Evolutionary conservation across 768 basidiomycete species (phyloP), one percentile per base, ranked within the genome.

Genomic region (Lyophyllum atratum): DNA sequence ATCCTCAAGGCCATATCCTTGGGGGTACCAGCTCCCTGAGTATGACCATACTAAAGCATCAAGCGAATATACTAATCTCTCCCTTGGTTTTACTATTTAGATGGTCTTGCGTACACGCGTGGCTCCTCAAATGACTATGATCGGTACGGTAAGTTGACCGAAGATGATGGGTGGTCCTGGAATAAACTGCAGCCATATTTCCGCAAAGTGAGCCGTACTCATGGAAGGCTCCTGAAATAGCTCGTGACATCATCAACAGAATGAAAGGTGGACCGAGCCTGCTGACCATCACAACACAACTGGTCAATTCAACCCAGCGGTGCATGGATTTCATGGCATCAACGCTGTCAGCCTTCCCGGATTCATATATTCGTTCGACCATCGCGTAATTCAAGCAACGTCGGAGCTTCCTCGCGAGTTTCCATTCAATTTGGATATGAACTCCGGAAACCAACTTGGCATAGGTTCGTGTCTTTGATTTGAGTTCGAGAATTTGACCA

Each of bases 111-210:
- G 15, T 53, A 53, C 21, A 53, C 52, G n/a, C 52, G 52, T 24
- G 52, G 52, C 42, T 53, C 52, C 29, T 33, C 29, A 15, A 67
- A 71, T 22, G 73, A 75, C 40, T 75, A 59, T 25, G 61, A 75
- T 51, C 59, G 64, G 17, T 71, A 61, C 25, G 73, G 69, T 2
- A 54, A 46, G 3, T 44, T 69, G 6, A 67, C 70, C 1, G 66
- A 68, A 2, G 73, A 75, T 52, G 7, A 52, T 15, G 71, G 72
- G 2, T 74, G 72, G 74, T 67, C 68, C 12, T 74, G 72, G 72
- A 60, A 69, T 21, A 59, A 49, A 3, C 47, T 72, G 44, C 51
- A 61, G n/a, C 62, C 60, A 8, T 71, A 72, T 45, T 65, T 70
- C 46, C 56, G 33, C 28, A 72, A 68, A 73, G 60, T 58, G 55